Evolutionary conservation across 1,139 yeast species (phyloP).

Genomic region (Keqinozyma sinolaborantium): DNA sequence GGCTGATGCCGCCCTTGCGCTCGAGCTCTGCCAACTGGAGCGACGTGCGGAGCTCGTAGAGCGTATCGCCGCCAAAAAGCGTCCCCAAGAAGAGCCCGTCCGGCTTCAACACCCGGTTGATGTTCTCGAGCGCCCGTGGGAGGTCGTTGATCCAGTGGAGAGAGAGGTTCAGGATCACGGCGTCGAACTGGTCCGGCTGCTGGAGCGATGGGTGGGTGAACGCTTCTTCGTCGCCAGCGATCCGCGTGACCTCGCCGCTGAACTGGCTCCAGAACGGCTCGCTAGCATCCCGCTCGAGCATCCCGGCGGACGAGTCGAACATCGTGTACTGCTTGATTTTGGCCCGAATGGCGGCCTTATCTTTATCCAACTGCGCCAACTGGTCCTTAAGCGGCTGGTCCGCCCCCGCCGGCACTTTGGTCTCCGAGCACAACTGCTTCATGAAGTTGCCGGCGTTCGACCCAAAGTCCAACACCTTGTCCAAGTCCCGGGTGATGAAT

Average conservation of each 20-base stretch:
- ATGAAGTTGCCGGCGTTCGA: conserved; percentile 64
- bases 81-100: conserved; percentile 84
- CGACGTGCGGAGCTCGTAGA: conserved; percentile 75
- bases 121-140: conserved; percentile 56
- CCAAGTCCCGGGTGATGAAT: conserved; percentile 64
- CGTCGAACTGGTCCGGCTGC: conserved; percentile 54
- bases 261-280: conserved; percentile 35
- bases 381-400: conserved; percentile 27
- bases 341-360: conserved; percentile 45
- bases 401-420: conserved; percentile 22
- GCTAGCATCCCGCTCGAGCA: conserved; percentile 49
- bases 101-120: conserved; percentile 65
- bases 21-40: conserved; percentile 82
- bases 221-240: conserved; percentile 67
- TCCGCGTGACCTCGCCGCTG: conserved; percentile 38
- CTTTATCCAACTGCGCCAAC: conserved; percentile 44
- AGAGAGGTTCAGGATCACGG: conserved; percentile 69
- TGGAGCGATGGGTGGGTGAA: conserved; percentile 38
- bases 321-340: conserved; percentile 58
- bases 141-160: conserved; percentile 86
- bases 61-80: conserved; percentile 82
- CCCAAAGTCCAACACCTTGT: conserved; percentile 66
- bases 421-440: conserved; percentile 30
- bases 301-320: conserved; percentile 60
- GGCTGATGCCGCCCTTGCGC: conserved; percentile 74